Percentiles rank a stretch among this genome's conserved stretches.
Conservation (phyloP, 1,284 basidiomycete genomes). For the Clitocybe nebularis region DNA sequence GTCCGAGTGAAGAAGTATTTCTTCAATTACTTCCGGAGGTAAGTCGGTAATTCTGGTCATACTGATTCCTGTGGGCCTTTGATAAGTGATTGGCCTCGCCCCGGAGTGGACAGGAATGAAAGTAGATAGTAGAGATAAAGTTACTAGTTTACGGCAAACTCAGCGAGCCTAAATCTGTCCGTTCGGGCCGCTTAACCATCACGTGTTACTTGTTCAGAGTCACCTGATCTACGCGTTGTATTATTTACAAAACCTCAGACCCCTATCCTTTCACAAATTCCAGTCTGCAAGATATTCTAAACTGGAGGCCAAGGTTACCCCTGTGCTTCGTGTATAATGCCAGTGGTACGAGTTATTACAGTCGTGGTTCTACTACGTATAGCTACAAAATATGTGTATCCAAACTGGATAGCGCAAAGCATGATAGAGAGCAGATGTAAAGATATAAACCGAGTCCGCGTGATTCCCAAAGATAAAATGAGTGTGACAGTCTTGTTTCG, state of each 20-base stretch:
- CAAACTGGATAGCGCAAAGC: conserved; percentile 12
- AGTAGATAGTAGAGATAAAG: too few species aligned
- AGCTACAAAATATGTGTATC: conserved; percentile 26
- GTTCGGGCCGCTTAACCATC: too few species aligned
- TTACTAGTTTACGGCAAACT: too few species aligned
- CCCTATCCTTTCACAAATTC: too few species aligned
- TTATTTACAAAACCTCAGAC: too few species aligned
- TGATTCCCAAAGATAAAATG: conserved; percentile 18
- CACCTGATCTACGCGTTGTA: too few species aligned
- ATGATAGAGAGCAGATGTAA: conserved; percentile 12
- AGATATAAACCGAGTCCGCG: conserved; percentile 4
- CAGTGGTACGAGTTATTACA: conserved; percentile 27
- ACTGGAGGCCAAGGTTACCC: conserved; percentile 3
- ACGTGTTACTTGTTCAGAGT: too few species aligned
- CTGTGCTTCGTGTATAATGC: conserved; percentile 31
- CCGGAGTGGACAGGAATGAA: too few species aligned
- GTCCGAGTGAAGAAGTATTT: conserved; percentile 48
- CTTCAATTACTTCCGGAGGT: conserved; percentile 54
- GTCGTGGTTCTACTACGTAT: conserved; percentile 23
- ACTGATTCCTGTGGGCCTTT: too few species aligned
- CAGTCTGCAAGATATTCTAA: too few species aligned
- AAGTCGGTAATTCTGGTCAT: conserved; percentile 30
- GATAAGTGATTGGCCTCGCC: too few species aligned
- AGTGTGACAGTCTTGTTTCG: conserved; percentile 40
- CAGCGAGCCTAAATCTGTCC: too few species aligned